A percentile compares a stretch with the other conserved stretches of the same genome.
Conservation (phyloP, 805 yeast species). For the Spathaspora hagerdaliae region DNA sequence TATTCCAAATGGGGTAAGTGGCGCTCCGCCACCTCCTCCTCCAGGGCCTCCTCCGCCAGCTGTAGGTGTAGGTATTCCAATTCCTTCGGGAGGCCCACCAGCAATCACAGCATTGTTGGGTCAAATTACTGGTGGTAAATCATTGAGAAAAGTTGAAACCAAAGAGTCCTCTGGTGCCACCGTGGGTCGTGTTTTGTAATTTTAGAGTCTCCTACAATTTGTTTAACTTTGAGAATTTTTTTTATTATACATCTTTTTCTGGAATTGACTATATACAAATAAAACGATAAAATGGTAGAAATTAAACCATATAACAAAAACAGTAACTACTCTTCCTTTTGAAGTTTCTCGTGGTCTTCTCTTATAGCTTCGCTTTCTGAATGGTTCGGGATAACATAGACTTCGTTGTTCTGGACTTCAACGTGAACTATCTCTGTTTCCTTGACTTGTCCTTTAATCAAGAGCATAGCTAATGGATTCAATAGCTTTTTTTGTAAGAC, state of each 20-base stretch:
- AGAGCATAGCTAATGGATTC: conserved; percentile 78
- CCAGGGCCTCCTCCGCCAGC: conserved; percentile 24
- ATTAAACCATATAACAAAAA: too few relatives aligned
- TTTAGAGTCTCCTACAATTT: not conserved
- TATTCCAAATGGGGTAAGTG: conserved; percentile 12
- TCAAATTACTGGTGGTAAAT: conserved; percentile 51
- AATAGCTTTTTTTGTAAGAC: conserved; percentile 77
- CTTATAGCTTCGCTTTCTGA: conserved; percentile 9
- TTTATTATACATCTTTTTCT: not conserved
- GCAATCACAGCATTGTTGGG: conserved; percentile 50
- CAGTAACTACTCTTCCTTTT: not conserved
- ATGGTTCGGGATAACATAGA: conserved; percentile 32
- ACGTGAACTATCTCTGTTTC: conserved; percentile 32
- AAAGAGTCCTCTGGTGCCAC: conserved; percentile 42
- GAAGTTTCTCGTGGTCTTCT: conserved; percentile 1
- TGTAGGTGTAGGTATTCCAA: conserved; percentile 27
- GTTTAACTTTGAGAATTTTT: not conserved
- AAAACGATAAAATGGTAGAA: too few relatives aligned
- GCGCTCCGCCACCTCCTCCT: conserved; percentile 28
- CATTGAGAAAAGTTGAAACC: conserved; percentile 49
- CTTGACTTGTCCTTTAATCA: conserved; percentile 75
- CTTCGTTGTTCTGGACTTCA: conserved; percentile 18
- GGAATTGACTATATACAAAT: too few relatives aligned
- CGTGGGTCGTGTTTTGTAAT: conserved; percentile 46
- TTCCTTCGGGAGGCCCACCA: conserved; percentile 25